Evolutionary conservation across 768 basidiomycete species (phyloP).

Genomic region (Lactarius pseudohatsudake): DNA sequence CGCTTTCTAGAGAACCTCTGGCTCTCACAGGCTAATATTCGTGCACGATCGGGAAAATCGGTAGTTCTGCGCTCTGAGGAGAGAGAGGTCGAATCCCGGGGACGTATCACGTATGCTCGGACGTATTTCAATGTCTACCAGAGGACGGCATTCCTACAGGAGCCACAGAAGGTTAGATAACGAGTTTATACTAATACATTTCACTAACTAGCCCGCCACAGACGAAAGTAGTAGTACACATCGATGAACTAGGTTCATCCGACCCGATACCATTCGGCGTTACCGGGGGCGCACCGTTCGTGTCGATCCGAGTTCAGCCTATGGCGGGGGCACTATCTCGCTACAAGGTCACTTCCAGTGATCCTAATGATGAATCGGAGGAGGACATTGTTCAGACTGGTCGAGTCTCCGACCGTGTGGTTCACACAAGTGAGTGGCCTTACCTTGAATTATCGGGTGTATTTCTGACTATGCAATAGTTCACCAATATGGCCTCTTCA

Average conservation of each 20-base stretch:
- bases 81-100: constrained; percentile 70
- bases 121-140: constrained; percentile 93
- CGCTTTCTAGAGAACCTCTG: constrained; percentile 89
- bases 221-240: constrained; percentile 87
- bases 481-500: constrained; percentile 86
- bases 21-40: constrained; percentile 79
- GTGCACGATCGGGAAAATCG: constrained; percentile 71
- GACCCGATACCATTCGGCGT: constrained; percentile 78
- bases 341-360: constrained; percentile 71
- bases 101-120: constrained; percentile 62
- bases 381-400: constrained; percentile 82
- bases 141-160: constrained; percentile 73
- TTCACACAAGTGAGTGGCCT: constrained; percentile 70
- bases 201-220: constrained; percentile 35
- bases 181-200: constrained; percentile 11
- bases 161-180: constrained; percentile 75
- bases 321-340: constrained; percentile 81
- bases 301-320: constrained; percentile 80
- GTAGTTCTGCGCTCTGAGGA: constrained; percentile 71
- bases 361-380: constrained; percentile 69
- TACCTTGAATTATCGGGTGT: not conserved
- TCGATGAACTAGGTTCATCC: constrained; percentile 73
- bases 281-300: constrained; percentile 60
- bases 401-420: constrained; percentile 69
- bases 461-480: constrained; percentile 45